These are phyloP conservation scores for Beauveria asiatica DNA, from an alignment of 2,329 filamentous ascomycete genomes.

Conservation along the genomic window DNA sequence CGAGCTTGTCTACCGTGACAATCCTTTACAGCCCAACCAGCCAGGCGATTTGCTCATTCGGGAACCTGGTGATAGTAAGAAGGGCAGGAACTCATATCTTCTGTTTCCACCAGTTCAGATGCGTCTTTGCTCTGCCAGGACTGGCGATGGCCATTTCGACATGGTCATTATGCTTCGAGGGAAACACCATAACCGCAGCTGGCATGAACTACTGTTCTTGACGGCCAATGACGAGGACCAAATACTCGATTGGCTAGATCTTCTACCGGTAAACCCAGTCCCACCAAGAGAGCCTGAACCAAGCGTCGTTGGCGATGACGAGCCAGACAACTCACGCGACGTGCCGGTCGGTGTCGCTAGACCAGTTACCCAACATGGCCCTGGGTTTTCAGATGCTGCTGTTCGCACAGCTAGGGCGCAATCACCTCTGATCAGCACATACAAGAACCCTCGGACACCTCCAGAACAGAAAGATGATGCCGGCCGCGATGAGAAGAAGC, in stretches of 20 bases:
- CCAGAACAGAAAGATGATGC: slow-evolving; percentile 19
- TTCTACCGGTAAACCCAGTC: slow-evolving; percentile 51
- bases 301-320: slow-evolving; percentile 21
- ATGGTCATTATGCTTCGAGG: slow-evolving; percentile 85
- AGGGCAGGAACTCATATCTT: slow-evolving; percentile 64
- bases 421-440: slow-evolving; percentile 15
- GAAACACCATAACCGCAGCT: slow-evolving; percentile 53
- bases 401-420: background rate
- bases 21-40: slow-evolving; percentile 55
- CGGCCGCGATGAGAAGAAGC: background rate
- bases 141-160: slow-evolving; percentile 60
- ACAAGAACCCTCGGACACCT: slow-evolving; percentile 26
- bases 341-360: slow-evolving; percentile 7
- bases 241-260: slow-evolving; percentile 76
- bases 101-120: slow-evolving; percentile 83
- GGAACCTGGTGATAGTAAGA: slow-evolving; percentile 68
- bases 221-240: slow-evolving; percentile 68
- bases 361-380: background rate
- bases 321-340: background rate
- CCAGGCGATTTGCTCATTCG: slow-evolving; percentile 85
- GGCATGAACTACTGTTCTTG: slow-evolving; percentile 79
- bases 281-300: slow-evolving; percentile 35
- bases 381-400: background rate
- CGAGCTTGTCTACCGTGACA: slow-evolving; percentile 80
- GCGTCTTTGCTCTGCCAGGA: slow-evolving; percentile 67